Evolutionary conservation across 768 basidiomycete genomes (phyloP), one percentile per base, ranked within the genome.

Genomic region (Lentinula boryana): DNA sequence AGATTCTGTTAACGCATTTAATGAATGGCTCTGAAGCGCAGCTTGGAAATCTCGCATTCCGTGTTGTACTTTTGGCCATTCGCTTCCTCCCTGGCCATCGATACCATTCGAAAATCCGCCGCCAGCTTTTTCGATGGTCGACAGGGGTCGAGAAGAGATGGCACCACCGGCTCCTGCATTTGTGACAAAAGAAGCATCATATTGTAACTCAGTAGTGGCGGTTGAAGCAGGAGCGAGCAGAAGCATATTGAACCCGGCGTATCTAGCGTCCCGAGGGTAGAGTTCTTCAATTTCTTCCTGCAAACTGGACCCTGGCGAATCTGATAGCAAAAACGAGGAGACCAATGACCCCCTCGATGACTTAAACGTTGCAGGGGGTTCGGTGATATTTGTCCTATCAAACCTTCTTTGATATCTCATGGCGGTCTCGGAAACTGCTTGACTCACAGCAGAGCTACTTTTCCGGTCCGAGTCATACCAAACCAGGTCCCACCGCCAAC

Each of bases 401-500:
- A 46, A 35, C 23, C 33, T 55, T 50, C 52, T 60, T 44, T 50
- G 44, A 50, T 53, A 58, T 31, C 56, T 62, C 49, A 32, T 58
- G n/a, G 40, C 43, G 44, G 40, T 60, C 53, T 13, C 32, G 60
- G 61, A 60, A 56, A 59, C 52, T 51, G 62, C 33, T 43, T 56
- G 51, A 71, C 91, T 72, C 71, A 92, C 91, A 93, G 68, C 56
- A 93, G 69, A 12, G 88, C 89, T 58, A 91, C 73, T 64, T 80
- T 81, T 23, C 92, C 92, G 62, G 79, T 63, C 62, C 81, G 80
- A 68, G 71, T 84, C 60, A 92, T 72, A 12, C 92, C 92, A 67
- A 91, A 80, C 92, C 92, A 94, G 38, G 91, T 89, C 48, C 92
- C 92, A 43, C 90, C 90, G 2, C 85, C 91, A 52, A 75, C 75